Conservation (phyloP, 208 protist genomes). For the Porcisia hertigi region DNA sequence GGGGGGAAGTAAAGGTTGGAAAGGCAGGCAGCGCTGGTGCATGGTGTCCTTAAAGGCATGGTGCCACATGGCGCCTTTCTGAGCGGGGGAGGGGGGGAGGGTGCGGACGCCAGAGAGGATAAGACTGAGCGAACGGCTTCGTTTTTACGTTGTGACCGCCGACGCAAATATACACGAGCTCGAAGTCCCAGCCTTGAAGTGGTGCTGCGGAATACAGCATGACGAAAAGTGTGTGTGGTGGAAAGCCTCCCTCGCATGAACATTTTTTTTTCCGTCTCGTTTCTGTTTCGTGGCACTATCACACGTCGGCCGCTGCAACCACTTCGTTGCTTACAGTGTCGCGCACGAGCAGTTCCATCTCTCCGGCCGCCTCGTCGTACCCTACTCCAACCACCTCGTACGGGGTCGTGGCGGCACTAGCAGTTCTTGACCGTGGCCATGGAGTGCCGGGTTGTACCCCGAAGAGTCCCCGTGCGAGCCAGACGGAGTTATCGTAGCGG, state of each 20-base stretch:
- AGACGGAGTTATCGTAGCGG: slow-evolving; percentile 48
- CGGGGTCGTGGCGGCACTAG: background rate
- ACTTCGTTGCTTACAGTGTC: slow-evolving; percentile 35
- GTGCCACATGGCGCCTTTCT: background rate
- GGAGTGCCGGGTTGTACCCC: slow-evolving; percentile 47
- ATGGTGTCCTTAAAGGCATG: background rate
- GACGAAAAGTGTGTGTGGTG: background rate
- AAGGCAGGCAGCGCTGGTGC: background rate
- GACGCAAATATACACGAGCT: background rate
- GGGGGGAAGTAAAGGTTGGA: background rate
- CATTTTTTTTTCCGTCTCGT: background rate
- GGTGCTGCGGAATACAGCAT: background rate
- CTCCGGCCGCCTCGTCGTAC: slow-evolving; percentile 42
- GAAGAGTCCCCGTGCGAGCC: slow-evolving; percentile 81
- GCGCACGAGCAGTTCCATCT: slow-evolving; percentile 71
- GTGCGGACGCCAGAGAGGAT: background rate
- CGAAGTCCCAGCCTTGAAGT: background rate
- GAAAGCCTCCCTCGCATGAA: too few species aligned
- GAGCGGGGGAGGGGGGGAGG: too few species aligned
- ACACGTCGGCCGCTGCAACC: slow-evolving; percentile 39
- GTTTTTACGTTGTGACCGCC: background rate
- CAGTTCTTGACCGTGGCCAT: slow-evolving; percentile 15
- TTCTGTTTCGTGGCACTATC: background rate
- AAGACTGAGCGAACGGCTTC: background rate
- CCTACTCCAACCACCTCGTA: slow-evolving; percentile 58